phyloP scores from a whole-genome alignment of 352 stramenopile genomes.

The Phytophthora fragariae region DNA sequence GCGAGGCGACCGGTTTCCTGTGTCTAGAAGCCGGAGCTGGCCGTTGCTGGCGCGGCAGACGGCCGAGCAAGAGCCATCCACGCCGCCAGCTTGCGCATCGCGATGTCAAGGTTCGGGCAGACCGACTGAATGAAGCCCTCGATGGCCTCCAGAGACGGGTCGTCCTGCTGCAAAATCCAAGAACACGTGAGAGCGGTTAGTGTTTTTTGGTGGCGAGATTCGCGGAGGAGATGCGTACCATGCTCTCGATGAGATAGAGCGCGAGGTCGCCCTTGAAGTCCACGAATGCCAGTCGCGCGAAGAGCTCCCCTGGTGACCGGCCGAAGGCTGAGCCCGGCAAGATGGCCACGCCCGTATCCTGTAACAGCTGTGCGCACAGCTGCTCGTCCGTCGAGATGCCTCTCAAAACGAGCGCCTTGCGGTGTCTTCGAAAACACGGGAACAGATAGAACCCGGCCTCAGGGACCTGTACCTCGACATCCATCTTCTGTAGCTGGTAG shows the following conservation, averaged over 20 bases:
- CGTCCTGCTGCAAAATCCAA: slow-evolving; percentile 55
- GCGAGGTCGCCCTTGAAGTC: slow-evolving; percentile 91
- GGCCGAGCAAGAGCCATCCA: slow-evolving; percentile 62
- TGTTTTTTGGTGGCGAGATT: slow-evolving; percentile 16
- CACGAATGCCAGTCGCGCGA: slow-evolving; percentile 84
- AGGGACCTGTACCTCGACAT: slow-evolving; percentile 77
- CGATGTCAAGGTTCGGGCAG: slow-evolving; percentile 86
- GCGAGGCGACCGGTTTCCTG: slow-evolving; percentile 24
- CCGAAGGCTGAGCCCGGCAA: slow-evolving; percentile 87
- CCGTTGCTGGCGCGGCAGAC: slow-evolving; percentile 29
- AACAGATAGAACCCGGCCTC: slow-evolving; percentile 89
- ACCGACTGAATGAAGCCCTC: slow-evolving; percentile 90
- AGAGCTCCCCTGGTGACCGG: slow-evolving; percentile 77
- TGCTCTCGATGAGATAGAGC: slow-evolving; percentile 89
- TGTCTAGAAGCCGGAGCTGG: slow-evolving; percentile 16
- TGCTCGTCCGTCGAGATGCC: slow-evolving; percentile 80
- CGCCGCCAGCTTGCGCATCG: slow-evolving; percentile 78
- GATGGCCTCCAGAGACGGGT: slow-evolving; percentile 72
- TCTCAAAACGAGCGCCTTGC: slow-evolving; percentile 62
- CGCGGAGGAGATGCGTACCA: slow-evolving; percentile 48
- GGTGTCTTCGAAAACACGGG: slow-evolving; percentile 79
- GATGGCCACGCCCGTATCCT: slow-evolving; percentile 88
- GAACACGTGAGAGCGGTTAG: neutral
- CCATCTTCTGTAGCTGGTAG: slow-evolving; percentile 88
- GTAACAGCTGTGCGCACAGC: slow-evolving; percentile 77